Conservation (phyloP, 2,329 filamentous ascomycete species). For the Fusarium sororula region DNA sequence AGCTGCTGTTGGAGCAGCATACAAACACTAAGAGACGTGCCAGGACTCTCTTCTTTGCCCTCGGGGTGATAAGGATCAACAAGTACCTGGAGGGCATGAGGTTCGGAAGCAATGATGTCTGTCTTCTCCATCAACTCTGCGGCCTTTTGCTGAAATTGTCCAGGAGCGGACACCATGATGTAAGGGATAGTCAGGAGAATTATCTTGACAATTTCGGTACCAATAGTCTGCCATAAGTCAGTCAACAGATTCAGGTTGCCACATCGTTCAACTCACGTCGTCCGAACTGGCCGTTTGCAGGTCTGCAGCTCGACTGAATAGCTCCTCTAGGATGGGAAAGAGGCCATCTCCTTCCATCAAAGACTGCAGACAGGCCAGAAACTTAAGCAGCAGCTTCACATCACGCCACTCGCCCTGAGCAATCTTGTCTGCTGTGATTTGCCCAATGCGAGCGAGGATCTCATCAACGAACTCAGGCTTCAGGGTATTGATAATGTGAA, state of each 20-base stretch:
- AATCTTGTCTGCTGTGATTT: constrained; percentile 72
- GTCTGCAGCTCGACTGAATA: constrained; percentile 92
- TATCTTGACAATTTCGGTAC: constrained; percentile 93
- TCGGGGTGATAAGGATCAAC: constrained; percentile 85
- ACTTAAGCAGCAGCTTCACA: constrained; percentile 89
- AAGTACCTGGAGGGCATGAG: constrained; percentile 83
- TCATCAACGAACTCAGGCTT: constrained; percentile 79
- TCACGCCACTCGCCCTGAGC: constrained; percentile 83
- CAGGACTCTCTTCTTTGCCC: constrained; percentile 68
- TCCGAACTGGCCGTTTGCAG: constrained; percentile 92
- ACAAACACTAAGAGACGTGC: constrained; percentile 74
- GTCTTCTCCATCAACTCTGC: constrained; percentile 89
- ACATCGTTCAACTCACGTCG: constrained; percentile 70
- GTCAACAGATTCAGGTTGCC: not conserved
- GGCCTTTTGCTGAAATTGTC: constrained; percentile 76
- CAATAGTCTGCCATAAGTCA: constrained; percentile 62
- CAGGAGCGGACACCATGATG: constrained; percentile 77
- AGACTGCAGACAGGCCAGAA: constrained; percentile 85
- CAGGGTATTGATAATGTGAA: constrained; percentile 80
- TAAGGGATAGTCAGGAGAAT: constrained; percentile 96
- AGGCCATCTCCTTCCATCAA: constrained; percentile 85
- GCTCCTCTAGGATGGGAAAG: constrained; percentile 84
- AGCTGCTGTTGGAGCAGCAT: constrained; percentile 87
- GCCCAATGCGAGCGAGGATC: constrained; percentile 70
- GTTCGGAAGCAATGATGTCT: constrained; percentile 90